phyloP scores from a whole-genome alignment of 2,329 filamentous ascomycete genomes.

The Ceratocystiopsis brevicomis region DNA sequence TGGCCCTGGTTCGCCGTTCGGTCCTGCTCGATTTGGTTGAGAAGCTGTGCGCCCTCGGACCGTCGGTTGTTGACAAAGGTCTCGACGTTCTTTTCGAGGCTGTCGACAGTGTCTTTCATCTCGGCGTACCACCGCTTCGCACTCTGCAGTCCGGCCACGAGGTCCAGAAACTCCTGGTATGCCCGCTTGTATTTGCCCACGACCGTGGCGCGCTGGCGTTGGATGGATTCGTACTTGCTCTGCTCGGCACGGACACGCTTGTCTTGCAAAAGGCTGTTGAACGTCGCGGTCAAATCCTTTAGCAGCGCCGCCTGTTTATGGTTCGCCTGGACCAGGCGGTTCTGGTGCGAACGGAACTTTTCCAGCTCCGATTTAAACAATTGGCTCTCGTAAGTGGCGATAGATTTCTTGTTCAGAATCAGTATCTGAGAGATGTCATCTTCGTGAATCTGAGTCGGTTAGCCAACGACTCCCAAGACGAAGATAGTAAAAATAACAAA shows the following conservation, averaged over 20 bases:
- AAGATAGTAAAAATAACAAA: too few relatives aligned
- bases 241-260: conserved; percentile 87
- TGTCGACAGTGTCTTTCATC: conserved; percentile 88
- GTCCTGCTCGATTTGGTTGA: conserved; percentile 72
- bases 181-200: conserved; percentile 78
- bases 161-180: conserved; percentile 80
- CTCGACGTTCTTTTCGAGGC: conserved; percentile 86
- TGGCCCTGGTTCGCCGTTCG: conserved; percentile 40
- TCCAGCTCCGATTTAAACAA: conserved; percentile 94
- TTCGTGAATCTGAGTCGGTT: conserved; percentile 51
- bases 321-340: conserved; percentile 73
- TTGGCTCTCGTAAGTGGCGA: conserved; percentile 77
- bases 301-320: conserved; percentile 89
- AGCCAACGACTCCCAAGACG: too few relatives aligned
- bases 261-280: conserved; percentile 78
- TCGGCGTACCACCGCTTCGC: conserved; percentile 89
- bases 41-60: conserved; percentile 74
- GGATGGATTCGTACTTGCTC: conserved; percentile 81
- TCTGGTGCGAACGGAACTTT: conserved; percentile 89
- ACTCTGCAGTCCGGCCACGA: conserved; percentile 67
- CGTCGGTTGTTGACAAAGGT: conserved; percentile 89
- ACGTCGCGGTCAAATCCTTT: conserved; percentile 80
- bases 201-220: conserved; percentile 61
- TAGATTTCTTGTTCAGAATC: conserved; percentile 94
- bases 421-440: conserved; percentile 96